Evolutionary conservation across 2,329 filamentous ascomycete genomes (phyloP).

Genomic region (Albophoma yamanashiensis): DNA sequence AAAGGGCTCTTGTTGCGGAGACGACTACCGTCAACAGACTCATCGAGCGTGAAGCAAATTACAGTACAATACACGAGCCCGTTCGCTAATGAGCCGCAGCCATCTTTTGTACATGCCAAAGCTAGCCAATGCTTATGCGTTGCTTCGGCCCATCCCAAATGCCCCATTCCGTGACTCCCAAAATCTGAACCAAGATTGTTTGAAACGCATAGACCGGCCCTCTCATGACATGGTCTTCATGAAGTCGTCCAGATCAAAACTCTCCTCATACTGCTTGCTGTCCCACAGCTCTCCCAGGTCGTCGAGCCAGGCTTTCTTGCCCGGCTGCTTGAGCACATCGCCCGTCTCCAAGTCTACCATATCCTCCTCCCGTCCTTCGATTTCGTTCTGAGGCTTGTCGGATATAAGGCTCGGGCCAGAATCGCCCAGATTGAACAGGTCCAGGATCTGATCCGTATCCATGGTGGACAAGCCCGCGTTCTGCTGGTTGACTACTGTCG

Average conservation of each 20-base stretch:
- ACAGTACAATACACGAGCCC: neutral
- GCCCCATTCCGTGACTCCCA: neutral
- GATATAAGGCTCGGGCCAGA: conserved; percentile 55
- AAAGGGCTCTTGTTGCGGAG: too few species aligned
- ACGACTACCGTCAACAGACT: neutral
- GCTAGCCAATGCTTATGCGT: neutral
- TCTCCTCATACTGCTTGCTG: conserved; percentile 94
- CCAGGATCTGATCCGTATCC: conserved; percentile 97
- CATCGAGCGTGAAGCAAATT: neutral
- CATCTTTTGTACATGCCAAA: neutral
- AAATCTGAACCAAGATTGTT: neutral
- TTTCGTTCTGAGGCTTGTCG: conserved; percentile 46
- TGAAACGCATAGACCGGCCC: neutral
- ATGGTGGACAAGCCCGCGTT: conserved; percentile 90
- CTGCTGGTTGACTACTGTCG: conserved; percentile 97
- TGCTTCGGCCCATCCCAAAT: neutral
- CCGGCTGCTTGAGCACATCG: conserved; percentile 85
- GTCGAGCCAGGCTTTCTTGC: conserved; percentile 92
- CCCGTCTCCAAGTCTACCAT: conserved; percentile 91
- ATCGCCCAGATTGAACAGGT: conserved; percentile 87
- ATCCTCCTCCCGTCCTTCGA: conserved; percentile 62
- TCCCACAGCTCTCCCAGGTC: conserved; percentile 96
- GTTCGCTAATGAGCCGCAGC: neutral
- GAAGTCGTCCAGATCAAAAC: conserved; percentile 92
- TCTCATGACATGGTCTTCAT: conserved; percentile 75